Evolutionary conservation across 2,329 filamentous ascomycete species (phyloP).

Genomic region (Cordyceps pruinosa): DNA sequence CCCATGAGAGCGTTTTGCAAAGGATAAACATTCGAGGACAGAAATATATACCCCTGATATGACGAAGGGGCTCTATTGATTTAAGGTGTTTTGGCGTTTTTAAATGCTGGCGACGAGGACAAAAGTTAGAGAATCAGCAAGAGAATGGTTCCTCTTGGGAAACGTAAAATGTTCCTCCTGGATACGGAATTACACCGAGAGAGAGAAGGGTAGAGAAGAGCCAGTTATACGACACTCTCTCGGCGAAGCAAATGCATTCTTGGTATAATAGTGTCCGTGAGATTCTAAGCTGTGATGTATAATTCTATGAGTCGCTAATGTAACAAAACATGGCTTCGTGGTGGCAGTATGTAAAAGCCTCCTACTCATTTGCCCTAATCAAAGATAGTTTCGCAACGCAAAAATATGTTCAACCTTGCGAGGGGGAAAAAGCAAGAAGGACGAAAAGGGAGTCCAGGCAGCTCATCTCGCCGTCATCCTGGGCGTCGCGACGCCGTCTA

Average conservation of each 20-base stretch:
- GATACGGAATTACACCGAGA: neutral
- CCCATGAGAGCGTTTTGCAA: neutral
- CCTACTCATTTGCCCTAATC: too few species aligned
- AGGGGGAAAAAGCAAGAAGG: neutral
- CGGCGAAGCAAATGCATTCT: neutral
- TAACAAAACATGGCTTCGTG: neutral
- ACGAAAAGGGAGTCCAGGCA: neutral
- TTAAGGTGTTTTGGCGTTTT: conserved; percentile 5
- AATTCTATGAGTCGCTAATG: neutral
- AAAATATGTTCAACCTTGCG: neutral
- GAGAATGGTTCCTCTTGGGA: neutral
- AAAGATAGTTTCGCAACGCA: too few species aligned
- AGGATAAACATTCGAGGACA: neutral
- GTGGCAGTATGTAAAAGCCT: too few species aligned
- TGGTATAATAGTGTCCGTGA: neutral
- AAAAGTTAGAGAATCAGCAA: neutral
- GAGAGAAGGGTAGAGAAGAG: neutral
- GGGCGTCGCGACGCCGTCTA: too few species aligned
- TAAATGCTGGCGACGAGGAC: neutral
- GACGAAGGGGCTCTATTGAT: neutral
- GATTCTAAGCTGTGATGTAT: neutral
- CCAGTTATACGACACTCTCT: neutral
- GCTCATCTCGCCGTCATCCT: too few species aligned
- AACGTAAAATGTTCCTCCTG: neutral
- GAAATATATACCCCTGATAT: conserved; percentile 9